Base-by-base conservation (phyloP, 805 yeast genomes). In the Metschnikowia continentalis region DNA sequence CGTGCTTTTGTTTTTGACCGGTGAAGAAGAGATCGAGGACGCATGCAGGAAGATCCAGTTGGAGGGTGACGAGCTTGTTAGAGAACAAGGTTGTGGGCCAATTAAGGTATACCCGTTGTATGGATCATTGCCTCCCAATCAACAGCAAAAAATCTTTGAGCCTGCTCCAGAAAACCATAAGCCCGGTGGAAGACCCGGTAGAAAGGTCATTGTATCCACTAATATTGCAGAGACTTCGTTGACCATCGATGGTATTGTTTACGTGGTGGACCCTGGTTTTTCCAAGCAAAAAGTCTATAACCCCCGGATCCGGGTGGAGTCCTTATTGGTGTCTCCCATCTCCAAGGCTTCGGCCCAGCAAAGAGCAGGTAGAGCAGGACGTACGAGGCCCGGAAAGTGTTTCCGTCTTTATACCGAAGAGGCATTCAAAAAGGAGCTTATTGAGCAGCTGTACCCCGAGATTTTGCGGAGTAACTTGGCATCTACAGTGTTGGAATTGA, bases 341-440 rank as follows among this genome's bases (percentile, higher is more conserved):
- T 91, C 98, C 10, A 91, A 90, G 71, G 99, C 99, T 0, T 85
- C 95, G 44, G 96, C 99, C 1, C 97, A 92, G 71, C 99, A 92
- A 71, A 83, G 99, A 71, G 98, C 98, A 35, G 99, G 99, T 80
- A 88, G 99, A 80, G 99, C 99, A 50, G 99, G 99, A 75, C 92
- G 99, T 82, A 92, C 97, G 6, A 82, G 96, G 63, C 97, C 98
- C 14, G 99, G 99, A 65, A 92, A 94, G 69, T 92, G 97, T 71
- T 92, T 92, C 80, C 80, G 99, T 65, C 76, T 92, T 49, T 92
- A 92, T 72, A 94, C 99, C 0, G 97, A 94, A 67, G 97, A 90
- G 62, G 97, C 98, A 1, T 92, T 90, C 77, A 83, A 90, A 65
- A 87, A 88, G 65, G 98, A 94, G 68, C 77, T 92, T 62, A 88